phyloP scores from a whole-genome alignment of 345 rosid species.

The Populus euphratica region DNA sequence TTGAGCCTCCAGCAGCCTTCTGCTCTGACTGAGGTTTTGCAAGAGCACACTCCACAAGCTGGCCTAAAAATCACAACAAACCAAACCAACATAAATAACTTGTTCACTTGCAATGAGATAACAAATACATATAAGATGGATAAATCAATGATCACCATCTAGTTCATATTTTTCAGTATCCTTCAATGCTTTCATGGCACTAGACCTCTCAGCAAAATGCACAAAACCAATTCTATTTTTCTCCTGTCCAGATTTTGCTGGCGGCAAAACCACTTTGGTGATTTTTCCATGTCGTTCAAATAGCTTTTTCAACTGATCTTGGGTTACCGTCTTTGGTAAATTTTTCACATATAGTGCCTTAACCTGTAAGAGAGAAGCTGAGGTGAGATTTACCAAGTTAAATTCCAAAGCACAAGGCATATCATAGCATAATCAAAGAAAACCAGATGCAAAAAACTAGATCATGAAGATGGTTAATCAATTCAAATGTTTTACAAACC shows the following conservation, averaged over 20 bases:
- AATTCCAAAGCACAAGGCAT: constrained; percentile 8
- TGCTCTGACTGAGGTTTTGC: constrained; percentile 94
- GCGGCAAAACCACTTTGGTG: constrained; percentile 77
- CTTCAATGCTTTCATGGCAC: constrained; percentile 79
- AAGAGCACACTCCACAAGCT: constrained; percentile 79
- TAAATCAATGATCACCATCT: constrained; percentile 50
- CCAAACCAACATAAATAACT: constrained; percentile 6
- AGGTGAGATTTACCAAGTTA: constrained; percentile 15
- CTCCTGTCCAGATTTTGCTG: constrained; percentile 82
- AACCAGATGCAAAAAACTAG: background rate
- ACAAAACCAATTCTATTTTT: constrained; percentile 83
- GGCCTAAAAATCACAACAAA: constrained; percentile 49
- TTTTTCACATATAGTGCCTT: constrained; percentile 88
- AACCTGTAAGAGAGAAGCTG: constrained; percentile 46
- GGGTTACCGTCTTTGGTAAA: constrained; percentile 71
- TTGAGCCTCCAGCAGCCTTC: constrained; percentile 48
- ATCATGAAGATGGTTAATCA: background rate
- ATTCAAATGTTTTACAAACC: constrained; percentile 39
- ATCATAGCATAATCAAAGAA: background rate
- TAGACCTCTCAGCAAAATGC: constrained; percentile 89
- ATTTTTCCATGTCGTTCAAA: constrained; percentile 85
- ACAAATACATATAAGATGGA: constrained; percentile 2
- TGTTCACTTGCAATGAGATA: background rate
- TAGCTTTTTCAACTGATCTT: constrained; percentile 64
- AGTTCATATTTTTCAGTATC: constrained; percentile 85